Percentiles rank a stretch among this genome's conserved stretches.
These are phyloP conservation scores for Opeltia flavorubescens DNA, from an alignment of 495 filamentous ascomycete genomes.

Conservation along the genomic window DNA sequence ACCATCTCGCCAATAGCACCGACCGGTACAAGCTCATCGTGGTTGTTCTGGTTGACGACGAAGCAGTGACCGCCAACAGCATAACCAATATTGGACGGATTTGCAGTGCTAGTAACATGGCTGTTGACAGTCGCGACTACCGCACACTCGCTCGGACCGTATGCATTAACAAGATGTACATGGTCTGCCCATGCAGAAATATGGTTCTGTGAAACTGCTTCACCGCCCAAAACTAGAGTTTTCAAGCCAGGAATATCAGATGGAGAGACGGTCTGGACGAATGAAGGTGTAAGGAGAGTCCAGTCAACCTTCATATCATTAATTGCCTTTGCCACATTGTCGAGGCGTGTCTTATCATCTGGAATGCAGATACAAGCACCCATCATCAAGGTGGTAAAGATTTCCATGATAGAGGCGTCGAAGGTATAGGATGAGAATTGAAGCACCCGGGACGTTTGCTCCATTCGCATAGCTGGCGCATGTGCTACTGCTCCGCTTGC, in stretches of 20 bases:
- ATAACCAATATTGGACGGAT: slow-evolving; percentile 23
- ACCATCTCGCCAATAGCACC: slow-evolving; percentile 52
- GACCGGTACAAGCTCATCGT: slow-evolving; percentile 41
- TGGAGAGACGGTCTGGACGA: slow-evolving; percentile 24
- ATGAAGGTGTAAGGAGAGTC: slow-evolving; percentile 28
- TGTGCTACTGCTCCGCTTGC: slow-evolving; percentile 13
- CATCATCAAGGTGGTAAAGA: slow-evolving; percentile 24
- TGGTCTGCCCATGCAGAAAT: slow-evolving; percentile 29
- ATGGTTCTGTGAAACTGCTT: slow-evolving; percentile 27
- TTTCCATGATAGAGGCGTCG: slow-evolving; percentile 30
- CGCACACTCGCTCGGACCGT: slow-evolving; percentile 39
- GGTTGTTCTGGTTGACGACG: slow-evolving; percentile 45
- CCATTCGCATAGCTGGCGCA: slow-evolving; percentile 15
- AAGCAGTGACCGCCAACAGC: slow-evolving; percentile 32
- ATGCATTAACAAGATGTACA: slow-evolving; percentile 37
- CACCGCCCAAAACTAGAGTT: slow-evolving; percentile 25
- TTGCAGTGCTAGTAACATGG: slow-evolving; percentile 7
- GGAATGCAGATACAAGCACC: slow-evolving; percentile 38
- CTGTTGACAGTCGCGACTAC: slow-evolving; percentile 19
- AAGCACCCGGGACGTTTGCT: slow-evolving; percentile 21
- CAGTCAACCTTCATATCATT: slow-evolving; percentile 22
- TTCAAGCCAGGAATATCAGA: slow-evolving; percentile 21
- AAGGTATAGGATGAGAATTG: slow-evolving; percentile 35
- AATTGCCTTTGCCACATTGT: slow-evolving; percentile 21
- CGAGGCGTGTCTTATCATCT: slow-evolving; percentile 19